phyloP scores from a whole-genome alignment of 2,329 filamentous ascomycete species.

The Aspergillus thermomutatus region DNA sequence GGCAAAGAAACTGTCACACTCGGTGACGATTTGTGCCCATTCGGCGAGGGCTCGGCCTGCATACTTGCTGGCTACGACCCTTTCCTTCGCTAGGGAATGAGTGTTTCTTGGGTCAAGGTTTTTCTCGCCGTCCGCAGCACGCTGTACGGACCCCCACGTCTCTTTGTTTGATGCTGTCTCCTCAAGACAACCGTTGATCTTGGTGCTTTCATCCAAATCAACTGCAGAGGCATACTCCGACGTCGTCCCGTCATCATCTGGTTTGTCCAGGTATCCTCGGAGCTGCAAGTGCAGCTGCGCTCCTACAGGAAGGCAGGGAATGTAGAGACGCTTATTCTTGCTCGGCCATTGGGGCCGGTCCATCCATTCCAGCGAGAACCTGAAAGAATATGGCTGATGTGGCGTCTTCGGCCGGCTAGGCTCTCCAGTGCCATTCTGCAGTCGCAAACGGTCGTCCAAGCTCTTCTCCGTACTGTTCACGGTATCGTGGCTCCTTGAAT shows the following conservation, averaged over 20 bases:
- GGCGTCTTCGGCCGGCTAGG: slow-evolving; percentile 34
- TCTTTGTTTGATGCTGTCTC: slow-evolving; percentile 5
- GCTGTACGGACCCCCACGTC: background rate
- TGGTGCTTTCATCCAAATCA: slow-evolving; percentile 16
- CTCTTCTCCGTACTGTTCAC: slow-evolving; percentile 22
- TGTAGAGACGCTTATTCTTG: slow-evolving; percentile 52
- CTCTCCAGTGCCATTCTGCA: slow-evolving; percentile 21
- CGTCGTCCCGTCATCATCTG: slow-evolving; percentile 22
- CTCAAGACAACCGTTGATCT: slow-evolving; percentile 6
- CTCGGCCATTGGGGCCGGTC: slow-evolving; percentile 50
- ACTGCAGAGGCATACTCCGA: slow-evolving; percentile 19
- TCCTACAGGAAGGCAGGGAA: slow-evolving; percentile 55
- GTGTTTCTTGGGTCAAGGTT: slow-evolving; percentile 5
- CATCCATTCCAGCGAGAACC: slow-evolving; percentile 65
- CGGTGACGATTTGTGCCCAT: slow-evolving; percentile 59
- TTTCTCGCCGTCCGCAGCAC: slow-evolving; percentile 5
- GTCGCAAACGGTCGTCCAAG: slow-evolving; percentile 25
- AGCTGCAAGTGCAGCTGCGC: slow-evolving; percentile 53
- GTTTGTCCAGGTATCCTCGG: slow-evolving; percentile 23
- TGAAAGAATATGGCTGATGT: slow-evolving; percentile 60
- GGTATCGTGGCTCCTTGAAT: slow-evolving; percentile 26
- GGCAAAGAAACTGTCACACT: slow-evolving; percentile 63
- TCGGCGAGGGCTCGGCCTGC: slow-evolving; percentile 62
- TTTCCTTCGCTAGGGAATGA: slow-evolving; percentile 21
- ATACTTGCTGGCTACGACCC: slow-evolving; percentile 51